Percentiles rank a stretch among this genome's conserved stretches.
phyloP scores from a whole-genome alignment of 805 yeast genomes.

The Candida boleticola region DNA sequence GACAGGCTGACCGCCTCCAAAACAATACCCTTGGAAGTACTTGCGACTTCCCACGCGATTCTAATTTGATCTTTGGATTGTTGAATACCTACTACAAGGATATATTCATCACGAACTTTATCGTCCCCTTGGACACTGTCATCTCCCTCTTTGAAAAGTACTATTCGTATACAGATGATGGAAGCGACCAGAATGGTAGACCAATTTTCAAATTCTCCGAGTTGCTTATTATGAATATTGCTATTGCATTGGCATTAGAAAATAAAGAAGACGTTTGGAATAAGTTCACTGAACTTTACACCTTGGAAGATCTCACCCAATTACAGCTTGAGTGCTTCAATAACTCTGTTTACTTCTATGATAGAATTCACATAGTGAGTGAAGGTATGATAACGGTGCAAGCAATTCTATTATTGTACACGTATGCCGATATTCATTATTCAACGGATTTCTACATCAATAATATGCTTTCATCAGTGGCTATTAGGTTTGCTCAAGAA shows the following conservation, averaged over 20 bases:
- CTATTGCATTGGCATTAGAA: constrained; percentile 22
- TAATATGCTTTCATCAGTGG: constrained; percentile 14
- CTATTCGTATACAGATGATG: not conserved
- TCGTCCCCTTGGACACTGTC: not conserved
- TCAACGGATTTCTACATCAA: constrained; percentile 17
- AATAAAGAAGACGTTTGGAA: constrained; percentile 11
- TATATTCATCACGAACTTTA: constrained; percentile 14
- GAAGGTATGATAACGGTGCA: constrained; percentile 51
- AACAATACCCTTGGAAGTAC: not conserved
- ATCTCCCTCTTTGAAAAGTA: not conserved
- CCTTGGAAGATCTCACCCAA: constrained; percentile 10
- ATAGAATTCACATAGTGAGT: constrained; percentile 43
- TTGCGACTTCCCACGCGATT: constrained; percentile 11
- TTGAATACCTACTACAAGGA: constrained; percentile 18
- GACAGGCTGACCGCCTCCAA: not conserved
- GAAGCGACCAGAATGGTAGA: not conserved
- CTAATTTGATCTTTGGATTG: constrained; percentile 22
- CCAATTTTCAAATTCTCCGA: constrained; percentile 23
- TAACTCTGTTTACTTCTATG: constrained; percentile 48
- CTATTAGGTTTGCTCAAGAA: constrained; percentile 29
- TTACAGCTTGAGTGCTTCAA: constrained; percentile 17
- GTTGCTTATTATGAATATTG: constrained; percentile 29
- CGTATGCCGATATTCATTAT: constrained; percentile 28
- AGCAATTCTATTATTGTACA: constrained; percentile 46
- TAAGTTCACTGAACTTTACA: constrained; percentile 9